Percentiles rank a stretch among this genome's conserved stretches.
Evolutionary conservation across 805 yeast species (phyloP).

Genomic region (Metschnikowia peoriensis): DNA sequence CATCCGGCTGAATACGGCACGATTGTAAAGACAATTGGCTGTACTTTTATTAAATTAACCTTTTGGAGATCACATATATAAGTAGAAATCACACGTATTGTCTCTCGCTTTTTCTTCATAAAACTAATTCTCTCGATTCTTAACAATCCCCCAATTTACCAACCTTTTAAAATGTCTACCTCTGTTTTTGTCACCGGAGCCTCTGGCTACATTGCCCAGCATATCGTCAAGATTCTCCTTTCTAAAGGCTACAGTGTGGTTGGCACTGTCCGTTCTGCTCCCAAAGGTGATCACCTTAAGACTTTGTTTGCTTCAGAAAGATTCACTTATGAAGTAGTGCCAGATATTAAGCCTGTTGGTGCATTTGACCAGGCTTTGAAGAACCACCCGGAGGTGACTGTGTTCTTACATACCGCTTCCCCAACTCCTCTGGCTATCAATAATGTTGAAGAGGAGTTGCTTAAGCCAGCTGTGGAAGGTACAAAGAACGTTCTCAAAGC

Average conservation of each 20-base stretch:
- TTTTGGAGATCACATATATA: too few relatives aligned
- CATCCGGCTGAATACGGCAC: too few relatives aligned
- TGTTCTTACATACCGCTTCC: slow-evolving; percentile 59
- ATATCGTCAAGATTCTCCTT: slow-evolving; percentile 22
- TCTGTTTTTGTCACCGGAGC: slow-evolving; percentile 29
- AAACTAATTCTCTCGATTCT: too few relatives aligned
- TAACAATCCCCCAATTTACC: too few relatives aligned
- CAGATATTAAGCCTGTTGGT: slow-evolving; percentile 42
- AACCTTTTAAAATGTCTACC: not conserved
- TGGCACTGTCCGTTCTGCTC: slow-evolving; percentile 24
- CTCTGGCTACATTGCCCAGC: slow-evolving; percentile 30
- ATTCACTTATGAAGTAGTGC: slow-evolving; percentile 44
- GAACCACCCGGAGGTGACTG: slow-evolving; percentile 47
- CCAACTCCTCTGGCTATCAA: slow-evolving; percentile 47
- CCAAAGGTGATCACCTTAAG: slow-evolving; percentile 19
- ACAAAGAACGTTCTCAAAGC: slow-evolving; percentile 13
- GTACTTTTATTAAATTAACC: too few relatives aligned
- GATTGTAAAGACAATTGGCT: too few relatives aligned
- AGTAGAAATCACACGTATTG: too few relatives aligned
- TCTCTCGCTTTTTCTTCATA: too few relatives aligned
- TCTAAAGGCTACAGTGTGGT: slow-evolving; percentile 21
- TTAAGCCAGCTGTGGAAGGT: slow-evolving; percentile 50
- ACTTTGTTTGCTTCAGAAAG: slow-evolving; percentile 28
- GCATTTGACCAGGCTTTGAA: slow-evolving; percentile 47
- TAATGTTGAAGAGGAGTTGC: slow-evolving; percentile 48